Evolutionary conservation across 345 rosid species (phyloP).

Genomic region (Gossypioides kirkii): DNA sequence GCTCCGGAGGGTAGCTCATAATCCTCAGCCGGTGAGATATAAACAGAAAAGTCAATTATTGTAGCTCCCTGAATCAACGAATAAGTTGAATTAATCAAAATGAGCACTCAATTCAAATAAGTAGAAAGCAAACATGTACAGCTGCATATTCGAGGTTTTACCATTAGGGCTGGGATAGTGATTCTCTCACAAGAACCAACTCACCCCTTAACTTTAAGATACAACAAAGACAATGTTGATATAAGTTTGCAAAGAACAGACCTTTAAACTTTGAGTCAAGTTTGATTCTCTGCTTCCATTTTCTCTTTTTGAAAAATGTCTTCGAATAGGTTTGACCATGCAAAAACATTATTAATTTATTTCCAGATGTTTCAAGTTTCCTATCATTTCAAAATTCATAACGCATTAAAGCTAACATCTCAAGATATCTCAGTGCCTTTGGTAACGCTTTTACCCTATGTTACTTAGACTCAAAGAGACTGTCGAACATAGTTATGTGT

Average conservation of each 20-base stretch:
- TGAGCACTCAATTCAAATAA: not conserved
- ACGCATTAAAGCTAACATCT: conserved; percentile 6
- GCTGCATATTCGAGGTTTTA: not conserved
- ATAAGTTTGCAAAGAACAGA: not conserved
- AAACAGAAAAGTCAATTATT: conserved; percentile 29
- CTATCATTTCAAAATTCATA: conserved; percentile 29
- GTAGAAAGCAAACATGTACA: not conserved
- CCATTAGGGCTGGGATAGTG: not conserved
- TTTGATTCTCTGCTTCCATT: not conserved
- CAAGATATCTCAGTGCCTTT: conserved; percentile 21
- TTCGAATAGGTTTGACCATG: not conserved
- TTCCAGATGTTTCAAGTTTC: conserved; percentile 5
- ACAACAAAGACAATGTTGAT: not conserved
- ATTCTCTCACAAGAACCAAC: not conserved
- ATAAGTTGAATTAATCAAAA: not conserved
- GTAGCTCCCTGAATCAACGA: conserved; percentile 29
- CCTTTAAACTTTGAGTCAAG: not conserved
- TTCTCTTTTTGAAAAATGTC: not conserved
- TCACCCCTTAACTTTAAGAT: not conserved
- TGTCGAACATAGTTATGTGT: not conserved
- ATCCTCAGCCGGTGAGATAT: conserved; percentile 31
- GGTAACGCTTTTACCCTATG: not conserved
- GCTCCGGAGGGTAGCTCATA: conserved; percentile 42
- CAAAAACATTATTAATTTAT: not conserved
- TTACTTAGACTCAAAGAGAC: not conserved